These are phyloP conservation scores for Penicillium goetzii DNA, from an alignment of 495 filamentous ascomycete genomes.

Conservation along the genomic window DNA sequence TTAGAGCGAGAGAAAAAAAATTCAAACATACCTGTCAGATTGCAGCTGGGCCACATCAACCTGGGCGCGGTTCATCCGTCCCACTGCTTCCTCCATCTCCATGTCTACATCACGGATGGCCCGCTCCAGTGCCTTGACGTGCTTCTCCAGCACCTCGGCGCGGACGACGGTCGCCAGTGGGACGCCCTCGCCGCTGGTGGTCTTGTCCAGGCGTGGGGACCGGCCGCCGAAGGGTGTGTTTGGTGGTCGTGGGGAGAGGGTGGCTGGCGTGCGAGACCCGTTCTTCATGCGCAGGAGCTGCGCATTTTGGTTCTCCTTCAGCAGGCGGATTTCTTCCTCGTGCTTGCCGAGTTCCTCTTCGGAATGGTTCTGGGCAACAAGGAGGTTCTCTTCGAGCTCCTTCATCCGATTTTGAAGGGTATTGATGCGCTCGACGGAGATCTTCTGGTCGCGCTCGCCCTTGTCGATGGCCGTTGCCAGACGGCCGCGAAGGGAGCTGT, in stretches of 20 bases:
- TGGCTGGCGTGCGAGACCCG: constrained; percentile 46
- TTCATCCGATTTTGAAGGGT: constrained; percentile 79
- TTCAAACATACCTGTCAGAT: constrained; percentile 70
- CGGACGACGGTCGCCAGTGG: constrained; percentile 65
- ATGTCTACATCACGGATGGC: constrained; percentile 79
- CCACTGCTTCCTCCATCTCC: constrained; percentile 94
- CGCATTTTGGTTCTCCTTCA: constrained; percentile 76
- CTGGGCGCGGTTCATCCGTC: constrained; percentile 89
- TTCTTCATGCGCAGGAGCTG: constrained; percentile 78
- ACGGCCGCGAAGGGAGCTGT: constrained; percentile 73
- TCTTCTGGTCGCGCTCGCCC: constrained; percentile 81
- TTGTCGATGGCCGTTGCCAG: constrained; percentile 83
- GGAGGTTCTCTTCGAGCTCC: constrained; percentile 78
- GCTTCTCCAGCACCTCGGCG: constrained; percentile 72
- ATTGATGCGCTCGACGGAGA: constrained; percentile 79
- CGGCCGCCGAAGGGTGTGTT: constrained; percentile 63
- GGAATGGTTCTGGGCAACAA: constrained; percentile 80
- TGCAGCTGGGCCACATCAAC: constrained; percentile 92
- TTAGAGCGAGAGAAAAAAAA: background rate
- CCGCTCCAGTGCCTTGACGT: constrained; percentile 79
- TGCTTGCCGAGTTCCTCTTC: constrained; percentile 82
- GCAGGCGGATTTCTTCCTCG: constrained; percentile 77
- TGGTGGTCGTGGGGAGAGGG: constrained; percentile 56
- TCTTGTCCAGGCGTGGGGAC: constrained; percentile 62
- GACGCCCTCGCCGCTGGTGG: constrained; percentile 59